phyloP scores from a whole-genome alignment of 306 rosid species.

The Castanea crenata region DNA sequence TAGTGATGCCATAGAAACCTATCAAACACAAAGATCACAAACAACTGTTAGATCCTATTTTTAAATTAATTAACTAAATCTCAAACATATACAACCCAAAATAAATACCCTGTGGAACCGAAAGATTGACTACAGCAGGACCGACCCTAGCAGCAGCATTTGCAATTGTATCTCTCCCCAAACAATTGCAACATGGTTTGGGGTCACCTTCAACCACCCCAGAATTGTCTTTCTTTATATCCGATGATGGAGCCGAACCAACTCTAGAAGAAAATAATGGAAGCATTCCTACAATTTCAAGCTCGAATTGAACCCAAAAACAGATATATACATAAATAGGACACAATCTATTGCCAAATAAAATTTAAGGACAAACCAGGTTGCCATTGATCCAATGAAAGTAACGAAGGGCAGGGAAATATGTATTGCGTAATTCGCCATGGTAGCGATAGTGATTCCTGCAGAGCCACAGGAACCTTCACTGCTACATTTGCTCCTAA shows the following conservation, averaged over 20 bases:
- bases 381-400: slow-evolving; percentile 12
- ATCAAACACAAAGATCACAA: slow-evolving; percentile 9
- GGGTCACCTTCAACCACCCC: slow-evolving; percentile 33
- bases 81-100: not conserved
- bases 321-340: not conserved
- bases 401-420: slow-evolving; percentile 6
- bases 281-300: slow-evolving; percentile 42
- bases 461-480: slow-evolving; percentile 32
- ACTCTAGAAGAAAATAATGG: slow-evolving; percentile 44
- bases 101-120: slow-evolving; percentile 54
- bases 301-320: not conserved
- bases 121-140: slow-evolving; percentile 84
- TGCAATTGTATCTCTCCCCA: slow-evolving; percentile 76
- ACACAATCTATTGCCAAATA: not conserved
- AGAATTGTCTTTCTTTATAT: slow-evolving; percentile 34
- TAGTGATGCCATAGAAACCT: slow-evolving; percentile 51
- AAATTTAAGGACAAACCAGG: slow-evolving; percentile 34
- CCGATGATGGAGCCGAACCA: slow-evolving; percentile 38
- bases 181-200: slow-evolving; percentile 45
- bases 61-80: not conserved
- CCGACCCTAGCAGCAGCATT: slow-evolving; percentile 80
- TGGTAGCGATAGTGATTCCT: slow-evolving; percentile 27
- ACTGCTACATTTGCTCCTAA: slow-evolving; percentile 37
- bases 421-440: slow-evolving; percentile 22
- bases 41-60: not conserved